Evolutionary conservation across 2,329 filamentous ascomycete species (phyloP).

Genomic region (Cercospora canescens): DNA sequence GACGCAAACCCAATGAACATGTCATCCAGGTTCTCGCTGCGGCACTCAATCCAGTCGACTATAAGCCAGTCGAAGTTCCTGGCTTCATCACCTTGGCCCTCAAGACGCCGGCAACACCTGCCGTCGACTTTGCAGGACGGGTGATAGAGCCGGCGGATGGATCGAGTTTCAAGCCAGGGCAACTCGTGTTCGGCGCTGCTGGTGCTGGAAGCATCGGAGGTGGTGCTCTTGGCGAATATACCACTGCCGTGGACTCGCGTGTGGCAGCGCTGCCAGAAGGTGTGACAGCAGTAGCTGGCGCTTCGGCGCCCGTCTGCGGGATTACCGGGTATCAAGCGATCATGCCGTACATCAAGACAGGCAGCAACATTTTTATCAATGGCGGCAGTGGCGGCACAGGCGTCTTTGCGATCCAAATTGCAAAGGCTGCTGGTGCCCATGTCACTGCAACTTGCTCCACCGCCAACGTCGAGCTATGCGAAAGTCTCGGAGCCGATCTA

Average conservation of each 20-base stretch:
- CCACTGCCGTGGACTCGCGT: constrained; percentile 38
- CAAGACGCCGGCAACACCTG: constrained; percentile 47
- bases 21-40: constrained; percentile 57
- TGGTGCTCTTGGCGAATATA: constrained; percentile 42
- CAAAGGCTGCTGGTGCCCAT: constrained; percentile 60
- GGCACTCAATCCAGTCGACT: constrained; percentile 61
- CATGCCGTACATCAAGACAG: constrained; percentile 38
- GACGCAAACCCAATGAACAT: constrained; percentile 45
- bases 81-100: constrained; percentile 40
- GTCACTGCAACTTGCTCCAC: constrained; percentile 62
- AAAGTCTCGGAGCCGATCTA: constrained; percentile 61
- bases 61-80: constrained; percentile 60
- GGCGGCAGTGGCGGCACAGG: constrained; percentile 65
- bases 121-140: constrained; percentile 54
- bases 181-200: constrained; percentile 42
- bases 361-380: constrained; percentile 62
- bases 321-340: constrained; percentile 43
- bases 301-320: constrained; percentile 37
- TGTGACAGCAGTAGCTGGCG: constrained; percentile 39
- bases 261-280: constrained; percentile 46
- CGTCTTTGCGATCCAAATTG: constrained; percentile 62
- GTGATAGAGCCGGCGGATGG: constrained; percentile 45
- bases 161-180: constrained; percentile 36
- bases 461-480: constrained; percentile 58
- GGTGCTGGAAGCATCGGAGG: constrained; percentile 34